Evolutionary conservation across 2,329 filamentous ascomycete species (phyloP), one percentile per base, ranked within the genome.

Genomic region (Ophiobolus disseminans): DNA sequence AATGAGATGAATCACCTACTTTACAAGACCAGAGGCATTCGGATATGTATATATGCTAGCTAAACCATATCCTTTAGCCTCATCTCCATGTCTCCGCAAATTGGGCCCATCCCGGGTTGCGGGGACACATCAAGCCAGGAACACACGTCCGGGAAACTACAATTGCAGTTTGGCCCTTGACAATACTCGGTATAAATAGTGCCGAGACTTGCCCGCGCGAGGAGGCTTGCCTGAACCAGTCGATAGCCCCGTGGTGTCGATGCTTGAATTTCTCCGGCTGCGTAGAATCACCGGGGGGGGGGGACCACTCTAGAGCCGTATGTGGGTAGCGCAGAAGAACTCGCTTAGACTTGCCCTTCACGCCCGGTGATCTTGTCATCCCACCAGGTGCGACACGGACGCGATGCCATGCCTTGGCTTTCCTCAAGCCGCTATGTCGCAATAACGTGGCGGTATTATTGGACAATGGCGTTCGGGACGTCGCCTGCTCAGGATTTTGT

Each of bases 81-180:
- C 50, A 48, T 58, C 54, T 53, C 53, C 50, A 50, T 48, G 34
- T 65, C 58, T 62, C 60, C 64, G 59, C 63, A 65, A 43, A 58
- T 54, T 60, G 49, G 40, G 34, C 43, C 45, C 37, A 14, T 48
- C 45, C 54, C 61, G 50, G 45, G 57, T 45, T 55, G 57, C 53
- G 50, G 61, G 58, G 53, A 51, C 35, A 28, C 35, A 31, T 26
- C 21, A 32, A 53, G 36, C 45, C 41, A 44, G 39, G 41, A 48
- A 41, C 35, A 9, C 22, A 7, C 10, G 22, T 16, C 9, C 20
- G 22, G 16, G 30, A 30, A 42, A 42, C 26, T 35, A 45, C 34
- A 40, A 20, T 20, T 35, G 16, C 19, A 13, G 25, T 22, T 10
- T 13, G 26, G 14, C 8, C 34, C n/a, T 20, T 26, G 26, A 26